These are phyloP conservation scores for Tolypocladium amazonense DNA, from an alignment of 2,329 filamentous ascomycete genomes.

Conservation along the genomic window DNA sequence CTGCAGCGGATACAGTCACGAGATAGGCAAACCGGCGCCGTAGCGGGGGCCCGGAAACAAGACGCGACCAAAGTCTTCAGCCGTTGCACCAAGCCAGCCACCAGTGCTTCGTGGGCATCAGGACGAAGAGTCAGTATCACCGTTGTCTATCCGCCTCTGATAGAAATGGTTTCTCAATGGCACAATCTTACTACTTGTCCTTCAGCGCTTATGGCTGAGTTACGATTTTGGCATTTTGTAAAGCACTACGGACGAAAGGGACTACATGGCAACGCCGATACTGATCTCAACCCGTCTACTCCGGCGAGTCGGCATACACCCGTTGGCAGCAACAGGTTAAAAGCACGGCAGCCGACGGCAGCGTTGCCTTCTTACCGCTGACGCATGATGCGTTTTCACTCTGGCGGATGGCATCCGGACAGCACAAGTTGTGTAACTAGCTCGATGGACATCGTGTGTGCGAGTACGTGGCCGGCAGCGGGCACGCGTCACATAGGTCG, in stretches of 20 bases:
- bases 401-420: constrained; percentile 1
- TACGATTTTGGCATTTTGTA: too few relatives aligned
- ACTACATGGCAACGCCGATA: not conserved
- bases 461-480: not conserved
- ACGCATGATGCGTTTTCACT: not conserved
- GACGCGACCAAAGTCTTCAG: not conserved
- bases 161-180: not conserved
- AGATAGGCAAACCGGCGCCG: not conserved
- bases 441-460: not conserved
- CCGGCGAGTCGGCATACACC: not conserved
- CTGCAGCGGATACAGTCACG: not conserved
- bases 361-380: not conserved
- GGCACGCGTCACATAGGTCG: not conserved
- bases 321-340: not conserved
- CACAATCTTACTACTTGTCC: not conserved
- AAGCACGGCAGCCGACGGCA: not conserved
- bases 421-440: constrained; percentile 1
- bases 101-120: not conserved
- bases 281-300: not conserved
- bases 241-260: not conserved
- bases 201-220: not conserved
- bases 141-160: not conserved
- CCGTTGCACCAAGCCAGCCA: not conserved
- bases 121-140: not conserved
- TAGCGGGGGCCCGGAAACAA: not conserved